Evolutionary conservation across 495 filamentous ascomycete genomes (phyloP), one percentile per base, ranked within the genome.

Genomic region (Aspergillus sparsus): DNA sequence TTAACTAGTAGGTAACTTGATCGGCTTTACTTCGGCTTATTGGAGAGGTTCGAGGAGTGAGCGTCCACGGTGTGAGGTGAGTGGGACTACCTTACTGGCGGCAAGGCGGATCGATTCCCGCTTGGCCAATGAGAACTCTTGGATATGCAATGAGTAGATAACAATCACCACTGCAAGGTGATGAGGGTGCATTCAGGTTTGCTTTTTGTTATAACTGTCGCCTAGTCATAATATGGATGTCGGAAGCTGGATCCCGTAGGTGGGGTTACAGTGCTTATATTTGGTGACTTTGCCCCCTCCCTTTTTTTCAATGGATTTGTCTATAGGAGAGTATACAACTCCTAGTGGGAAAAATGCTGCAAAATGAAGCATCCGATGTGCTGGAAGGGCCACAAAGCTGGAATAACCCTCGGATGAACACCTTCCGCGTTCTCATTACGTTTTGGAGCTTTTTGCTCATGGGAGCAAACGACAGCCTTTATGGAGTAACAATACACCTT

Each of bases 381-480:
- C 37, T 10, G n/a, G 11, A 10, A 9, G n/a, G 37, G 37, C 11
- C 37, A 41, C 7, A 9, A 9, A 41, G 37, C 7, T 41, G 37
- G 37, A 41, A 9, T 3, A 41, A 41, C 37, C 37, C 37, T 13
- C 4, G 37, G 8, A 11, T 3, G 11, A 9, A 9, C 37, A 41
- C 7, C 11, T n/a, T 41, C 11, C 37, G 7, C n/a, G 7, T 41
- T n/a, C 3, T 41, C 3, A 65, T 65, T 0, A 64, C 62, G 4
- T 70, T 60, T 49, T 67, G 59, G 63, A 62, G 63, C 42, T 60
- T 62, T 16, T 58, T 89, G 21, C 79, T 89, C 9, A 85, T 92
- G 82, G 90, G 90, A 12, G 77, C 83, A 69, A 92, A 89, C 67
- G 90, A 94, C 71, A 87, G 84, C 39, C 85, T 87, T 8, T 87